Conservation (phyloP, 352 stramenopile species). For the Detonula confervacea region DNA sequence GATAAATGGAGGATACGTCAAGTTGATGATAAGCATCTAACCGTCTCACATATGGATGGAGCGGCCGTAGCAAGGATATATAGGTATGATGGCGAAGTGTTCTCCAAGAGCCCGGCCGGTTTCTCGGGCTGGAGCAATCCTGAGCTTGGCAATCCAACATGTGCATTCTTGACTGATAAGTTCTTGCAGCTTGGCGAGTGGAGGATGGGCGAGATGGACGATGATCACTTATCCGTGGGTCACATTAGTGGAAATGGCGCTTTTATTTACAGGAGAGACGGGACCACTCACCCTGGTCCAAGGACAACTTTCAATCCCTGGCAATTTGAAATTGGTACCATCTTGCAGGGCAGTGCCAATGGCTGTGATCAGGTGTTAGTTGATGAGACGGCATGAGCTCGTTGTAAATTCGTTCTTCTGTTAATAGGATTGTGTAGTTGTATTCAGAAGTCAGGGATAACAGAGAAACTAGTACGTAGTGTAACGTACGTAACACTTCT, state of each 20-base stretch:
- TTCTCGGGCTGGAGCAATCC: not conserved
- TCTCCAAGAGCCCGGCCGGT: not conserved
- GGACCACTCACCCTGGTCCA: conserved; percentile 3
- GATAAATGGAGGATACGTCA: conserved; percentile 6
- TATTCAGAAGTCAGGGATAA: too few relatives aligned
- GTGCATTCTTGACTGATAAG: not conserved
- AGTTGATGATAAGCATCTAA: not conserved
- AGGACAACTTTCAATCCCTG: not conserved
- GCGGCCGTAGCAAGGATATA: not conserved
- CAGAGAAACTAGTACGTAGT: too few relatives aligned
- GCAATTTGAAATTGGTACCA: too few relatives aligned
- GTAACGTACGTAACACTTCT: too few relatives aligned
- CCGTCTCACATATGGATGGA: not conserved
- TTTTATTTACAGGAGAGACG: not conserved
- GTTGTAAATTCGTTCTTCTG: too few relatives aligned
- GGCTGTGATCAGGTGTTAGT: too few relatives aligned
- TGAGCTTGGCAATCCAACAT: conserved; percentile 9
- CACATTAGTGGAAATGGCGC: not conserved
- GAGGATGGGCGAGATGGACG: not conserved
- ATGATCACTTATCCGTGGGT: not conserved
- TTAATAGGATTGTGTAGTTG: too few relatives aligned
- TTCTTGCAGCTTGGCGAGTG: conserved; percentile 22
- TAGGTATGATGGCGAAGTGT: not conserved
- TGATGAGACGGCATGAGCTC: too few relatives aligned
- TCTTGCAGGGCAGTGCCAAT: too few relatives aligned